Percentiles rank a stretch among this genome's conserved stretches.
These are phyloP conservation scores for Carallia brachiata DNA, from an alignment of 345 rosid species.

Conservation along the genomic window DNA sequence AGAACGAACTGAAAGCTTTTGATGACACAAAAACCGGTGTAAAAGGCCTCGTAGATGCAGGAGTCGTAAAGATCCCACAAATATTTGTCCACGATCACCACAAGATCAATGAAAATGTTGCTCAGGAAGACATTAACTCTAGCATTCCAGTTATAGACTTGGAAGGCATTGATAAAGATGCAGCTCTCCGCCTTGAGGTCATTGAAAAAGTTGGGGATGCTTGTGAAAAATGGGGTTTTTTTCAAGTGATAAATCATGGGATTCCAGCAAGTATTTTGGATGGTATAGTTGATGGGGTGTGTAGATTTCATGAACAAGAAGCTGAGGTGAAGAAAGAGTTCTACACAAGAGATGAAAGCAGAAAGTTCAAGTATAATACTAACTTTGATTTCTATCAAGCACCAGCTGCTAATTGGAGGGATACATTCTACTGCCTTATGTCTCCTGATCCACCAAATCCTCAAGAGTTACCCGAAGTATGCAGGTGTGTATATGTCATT, in stretches of 20 bases:
- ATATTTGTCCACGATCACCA: background rate
- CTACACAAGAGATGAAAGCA: constrained; percentile 1
- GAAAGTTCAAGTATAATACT: background rate
- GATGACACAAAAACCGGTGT: constrained; percentile 12
- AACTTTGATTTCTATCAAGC: constrained; percentile 14
- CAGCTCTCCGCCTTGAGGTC: background rate
- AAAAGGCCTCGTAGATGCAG: constrained; percentile 16
- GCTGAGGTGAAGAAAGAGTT: constrained; percentile 1
- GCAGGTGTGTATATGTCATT: background rate
- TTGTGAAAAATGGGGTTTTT: constrained; percentile 17
- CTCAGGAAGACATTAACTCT: background rate
- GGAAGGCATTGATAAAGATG: background rate
- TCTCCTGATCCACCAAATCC: constrained; percentile 11
- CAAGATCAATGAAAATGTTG: background rate
- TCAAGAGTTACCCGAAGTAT: constrained; percentile 1
- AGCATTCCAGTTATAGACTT: constrained; percentile 10
- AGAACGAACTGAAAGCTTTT: constrained; percentile 11
- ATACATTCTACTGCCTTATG: background rate
- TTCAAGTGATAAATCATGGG: constrained; percentile 21
- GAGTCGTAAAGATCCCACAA: constrained; percentile 2
- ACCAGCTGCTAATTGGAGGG: constrained; percentile 15
- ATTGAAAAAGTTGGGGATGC: constrained; percentile 5
- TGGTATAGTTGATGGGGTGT: background rate
- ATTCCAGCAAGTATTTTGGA: constrained; percentile 4
- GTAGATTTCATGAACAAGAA: constrained; percentile 14